Base-by-base conservation (phyloP, 1,284 basidiomycete species). In the Chalciporus piperatoides region DNA sequence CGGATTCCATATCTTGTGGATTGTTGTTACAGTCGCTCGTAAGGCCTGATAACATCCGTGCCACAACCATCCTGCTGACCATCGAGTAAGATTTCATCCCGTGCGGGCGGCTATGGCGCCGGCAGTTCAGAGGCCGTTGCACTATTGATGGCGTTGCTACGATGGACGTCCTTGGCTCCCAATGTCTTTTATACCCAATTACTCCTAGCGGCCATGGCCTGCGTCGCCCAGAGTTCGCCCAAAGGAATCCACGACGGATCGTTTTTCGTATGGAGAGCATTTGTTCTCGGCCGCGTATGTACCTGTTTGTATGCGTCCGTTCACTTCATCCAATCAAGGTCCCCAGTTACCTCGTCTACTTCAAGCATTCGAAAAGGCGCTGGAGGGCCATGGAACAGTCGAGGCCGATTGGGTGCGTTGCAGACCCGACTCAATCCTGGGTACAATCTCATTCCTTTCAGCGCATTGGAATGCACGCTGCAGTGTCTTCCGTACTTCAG, bases 181-280 rank as follows among this genome's bases (percentile, higher is more conserved):
- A 69, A 71, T 2, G 77, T 77, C 6, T 90, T 86, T 62, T 87
- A 83, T 54, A 83, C 79, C 0, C 87, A 87, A 57, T 62, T 88
- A 33, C 68, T 88, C 17, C 67, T 81, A 19, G 74, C 84, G 3
- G 79, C 82, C 7, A 68, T 86, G 46, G 75, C 74, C 6, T 84
- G 79, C 56, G 68, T 89, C 28, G 72, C 79, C 1, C 81, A 86
- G 60, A 75, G 72, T 48, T 59, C 69, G 19, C 62, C 58, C 14
- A 68, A 56, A 40, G 59, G 60, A 3, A 63, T 67, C 12, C 60
- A 65, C 11, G 64, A 66, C 6, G 62, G 59, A 17, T 66, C 71
- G 2, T 67, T 72, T 19, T 66, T 70, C 21, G 59, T 87, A 23
- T 90, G 85, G 86, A 79, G 77, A 56, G 75, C 80, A 6, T 88